Evolutionary conservation across 257 asterid genomes (phyloP), one percentile per base, ranked within the genome.

Genomic region (Solanum chiquidenum): DNA sequence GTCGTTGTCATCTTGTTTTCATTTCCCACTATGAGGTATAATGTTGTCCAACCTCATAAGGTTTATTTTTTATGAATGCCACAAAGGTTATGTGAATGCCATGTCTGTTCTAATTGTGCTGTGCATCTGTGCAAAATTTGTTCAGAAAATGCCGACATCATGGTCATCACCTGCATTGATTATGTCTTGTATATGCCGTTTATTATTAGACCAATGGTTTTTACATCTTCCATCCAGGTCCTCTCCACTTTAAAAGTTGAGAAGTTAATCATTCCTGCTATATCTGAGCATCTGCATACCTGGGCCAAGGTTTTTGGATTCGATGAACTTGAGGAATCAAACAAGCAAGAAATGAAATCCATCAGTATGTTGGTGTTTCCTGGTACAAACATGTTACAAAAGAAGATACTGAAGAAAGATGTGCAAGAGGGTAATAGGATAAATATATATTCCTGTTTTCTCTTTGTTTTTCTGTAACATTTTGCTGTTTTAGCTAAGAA

Each of bases 311-410:
- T 88, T 89, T 95, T 96, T 60, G 98, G 98, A 88, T 96, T 96
- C 87, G 92, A 91, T 91, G 92, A 85, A 86, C 95, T 96, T 46
- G 93, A 93, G 82, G 90, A 91, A 88, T 86, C 89, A 35, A 90
- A 94, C 88, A 93, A 92, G 93, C 91, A 92, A 90, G 95, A 93
- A 83, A 94, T 91, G 87, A 96, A 91, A 83, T 91, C 96, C 74
- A 86, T 93, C 88, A 96, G 92, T 89, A 92, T 96, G 96, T 89
- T 96, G 93, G 98, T 94, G 83, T 96, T 96, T 90, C 99, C 99
- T 1, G 98, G 97, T 88, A 94, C 95, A 25, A 97, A 92, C 90
- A 93, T 96, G 98, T 90, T 96, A 92, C 98, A 93, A 91, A 96
- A 96, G 90, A 92, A 86, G 86, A 89, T 96, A 80, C 71, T 84